Evolutionary conservation across 768 basidiomycete species (phyloP), one percentile per base, ranked within the genome.

Genomic region (Boletus pseudopeckii): DNA sequence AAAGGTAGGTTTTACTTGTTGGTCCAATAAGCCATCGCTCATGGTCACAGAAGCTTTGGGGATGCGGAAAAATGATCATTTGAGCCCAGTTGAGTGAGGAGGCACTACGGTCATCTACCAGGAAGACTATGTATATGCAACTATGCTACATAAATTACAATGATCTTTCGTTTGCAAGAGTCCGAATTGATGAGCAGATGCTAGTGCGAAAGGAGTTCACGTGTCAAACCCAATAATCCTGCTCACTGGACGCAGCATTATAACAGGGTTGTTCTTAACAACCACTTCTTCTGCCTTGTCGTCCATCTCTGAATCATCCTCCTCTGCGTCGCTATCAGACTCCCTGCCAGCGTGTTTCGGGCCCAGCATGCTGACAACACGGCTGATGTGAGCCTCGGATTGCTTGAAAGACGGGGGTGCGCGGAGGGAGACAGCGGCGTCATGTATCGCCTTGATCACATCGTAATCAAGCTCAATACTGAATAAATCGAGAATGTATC

Each of bases 401-500:
- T 75, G 70, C 53, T 76, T 76, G 64, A 74, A 74, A 9, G 66
- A 70, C 0, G 75, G 75, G 52, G 73, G 74, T 14, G 78, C 78
- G 54, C 77, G 78, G 42, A 90, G 73, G 10, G 74, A 68, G 39
- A 74, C 69, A 1, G 79, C 79, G 41, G 77, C 80, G 28, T 80
- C 80, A 18, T 72, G 72, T 32, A 93, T 74, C 22, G 75, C 73
- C 47, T 72, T 73, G 39, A 86, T 79, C 36, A 86, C 71, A 39
- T 84, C 80, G 37, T 75, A 74, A 59, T 90, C 82, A 48, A 97
- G 72, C 38, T 88, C 86, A 48, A 95, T 73, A 63, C 87, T 88
- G 77, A 99, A 99, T 7, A 98, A 77, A 54, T 99, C 96, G 55
- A 98, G 71, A 58, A 98, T 86, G 69, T 94, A 98, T 52, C 91